Conservation (phyloP, 2,329 filamentous ascomycete species). For the Ascosphaera aggregata region DNA sequence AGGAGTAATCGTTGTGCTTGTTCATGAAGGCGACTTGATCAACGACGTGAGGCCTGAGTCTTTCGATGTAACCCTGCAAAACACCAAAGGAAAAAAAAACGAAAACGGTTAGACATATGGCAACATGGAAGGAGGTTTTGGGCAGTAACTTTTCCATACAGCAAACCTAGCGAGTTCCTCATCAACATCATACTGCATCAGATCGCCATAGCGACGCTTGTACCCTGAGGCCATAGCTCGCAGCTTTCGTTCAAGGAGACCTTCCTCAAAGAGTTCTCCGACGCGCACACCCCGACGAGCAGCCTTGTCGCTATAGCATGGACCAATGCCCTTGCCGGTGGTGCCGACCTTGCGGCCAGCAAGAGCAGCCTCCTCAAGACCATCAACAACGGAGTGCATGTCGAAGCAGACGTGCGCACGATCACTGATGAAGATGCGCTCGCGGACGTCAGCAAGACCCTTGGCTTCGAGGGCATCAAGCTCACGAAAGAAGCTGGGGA, state of each 20-base stretch:
- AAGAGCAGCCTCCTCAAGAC: slow-evolving; percentile 21
- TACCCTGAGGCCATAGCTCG: slow-evolving; percentile 28
- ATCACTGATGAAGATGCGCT: slow-evolving; percentile 23
- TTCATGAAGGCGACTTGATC: slow-evolving; percentile 28
- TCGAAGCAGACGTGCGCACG: slow-evolving; percentile 9
- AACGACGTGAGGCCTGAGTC: slow-evolving; percentile 16
- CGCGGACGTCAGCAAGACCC: slow-evolving; percentile 17
- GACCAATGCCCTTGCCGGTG: slow-evolving; percentile 28
- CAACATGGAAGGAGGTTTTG: background rate
- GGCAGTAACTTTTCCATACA: slow-evolving; percentile 11
- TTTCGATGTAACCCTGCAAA: slow-evolving; percentile 15
- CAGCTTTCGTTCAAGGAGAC: slow-evolving; percentile 30
- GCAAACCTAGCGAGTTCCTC: slow-evolving; percentile 35
- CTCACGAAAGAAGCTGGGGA: slow-evolving; percentile 26
- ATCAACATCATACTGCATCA: slow-evolving; percentile 33
- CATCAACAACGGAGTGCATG: slow-evolving; percentile 12
- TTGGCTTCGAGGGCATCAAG: slow-evolving; percentile 20
- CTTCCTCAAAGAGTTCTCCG: slow-evolving; percentile 33
- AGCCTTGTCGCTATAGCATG: slow-evolving; percentile 40
- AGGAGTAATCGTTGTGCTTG: slow-evolving; percentile 28
- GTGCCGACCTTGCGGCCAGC: slow-evolving; percentile 25
- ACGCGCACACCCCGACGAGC: slow-evolving; percentile 34
- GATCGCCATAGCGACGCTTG: slow-evolving; percentile 33
- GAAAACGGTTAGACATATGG: background rate
- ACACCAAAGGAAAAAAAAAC: background rate